Conservation (phyloP, 306 rosid species). For the Castanopsis chinensis region DNA sequence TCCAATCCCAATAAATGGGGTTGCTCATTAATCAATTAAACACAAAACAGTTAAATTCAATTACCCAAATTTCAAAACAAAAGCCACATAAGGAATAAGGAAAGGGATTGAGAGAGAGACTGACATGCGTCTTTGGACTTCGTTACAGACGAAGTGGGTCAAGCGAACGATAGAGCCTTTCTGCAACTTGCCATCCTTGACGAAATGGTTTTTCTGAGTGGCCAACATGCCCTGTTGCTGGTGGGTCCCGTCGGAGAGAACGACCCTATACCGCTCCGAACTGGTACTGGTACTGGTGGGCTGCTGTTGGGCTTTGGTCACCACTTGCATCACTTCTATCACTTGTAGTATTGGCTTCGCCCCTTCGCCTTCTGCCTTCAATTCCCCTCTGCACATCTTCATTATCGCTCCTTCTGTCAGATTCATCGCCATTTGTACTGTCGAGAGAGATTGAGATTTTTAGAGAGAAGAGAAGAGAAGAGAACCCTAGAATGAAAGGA, state of each 20-base stretch:
- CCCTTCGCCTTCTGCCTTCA: slow-evolving; percentile 16
- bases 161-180: slow-evolving; percentile 60
- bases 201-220: slow-evolving; percentile 57
- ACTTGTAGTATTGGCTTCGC: slow-evolving; percentile 67
- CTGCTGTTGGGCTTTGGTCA: slow-evolving; percentile 36
- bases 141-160: slow-evolving; percentile 48
- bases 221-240: slow-evolving; percentile 77
- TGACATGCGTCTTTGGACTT: slow-evolving; percentile 67
- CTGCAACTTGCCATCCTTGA: slow-evolving; percentile 48
- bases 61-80: neutral
- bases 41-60: too few species aligned
- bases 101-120: neutral
- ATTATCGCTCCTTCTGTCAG: slow-evolving; percentile 61
- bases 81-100: neutral
- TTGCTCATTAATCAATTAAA: too few species aligned
- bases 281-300: neutral
- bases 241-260: slow-evolving; percentile 65
- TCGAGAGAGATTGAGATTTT: neutral
- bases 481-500: slow-evolving; percentile 41
- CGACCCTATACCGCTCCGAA: slow-evolving; percentile 58
- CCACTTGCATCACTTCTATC: slow-evolving; percentile 50
- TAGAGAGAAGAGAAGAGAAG: slow-evolving; percentile 1
- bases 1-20: too few species aligned
- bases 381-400: slow-evolving; percentile 38
- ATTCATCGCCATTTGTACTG: slow-evolving; percentile 30